A percentile compares a stretch with the other conserved stretches of the same genome.
Evolutionary conservation across 1,284 basidiomycete genomes (phyloP).

Genomic region (Porodaedalea pini): DNA sequence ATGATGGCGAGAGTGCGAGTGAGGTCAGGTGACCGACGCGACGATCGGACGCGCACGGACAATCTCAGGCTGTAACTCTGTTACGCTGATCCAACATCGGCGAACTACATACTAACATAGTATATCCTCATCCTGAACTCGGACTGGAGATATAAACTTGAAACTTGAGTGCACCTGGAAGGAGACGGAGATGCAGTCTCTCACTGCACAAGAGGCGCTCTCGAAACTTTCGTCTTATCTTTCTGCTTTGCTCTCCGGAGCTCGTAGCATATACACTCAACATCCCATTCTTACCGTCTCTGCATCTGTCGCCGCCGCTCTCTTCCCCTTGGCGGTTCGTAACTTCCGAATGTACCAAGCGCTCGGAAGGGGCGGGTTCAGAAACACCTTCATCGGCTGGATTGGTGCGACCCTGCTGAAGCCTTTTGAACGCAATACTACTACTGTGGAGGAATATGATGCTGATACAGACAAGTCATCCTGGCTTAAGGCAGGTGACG

Average conservation of each 20-base stretch:
- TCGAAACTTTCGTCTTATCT: too few relatives aligned
- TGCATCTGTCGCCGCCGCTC: not conserved
- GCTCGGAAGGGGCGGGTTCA: slow-evolving; percentile 25
- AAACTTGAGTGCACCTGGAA: too few relatives aligned
- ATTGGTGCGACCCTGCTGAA: slow-evolving; percentile 22
- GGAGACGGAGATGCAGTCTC: too few relatives aligned
- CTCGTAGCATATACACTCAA: too few relatives aligned
- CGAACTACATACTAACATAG: too few relatives aligned
- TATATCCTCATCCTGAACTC: too few relatives aligned
- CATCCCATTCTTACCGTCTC: too few relatives aligned
- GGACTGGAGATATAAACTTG: too few relatives aligned
- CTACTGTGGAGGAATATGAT: slow-evolving; percentile 24
- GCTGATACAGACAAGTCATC: slow-evolving; percentile 22
- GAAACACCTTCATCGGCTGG: slow-evolving; percentile 28
- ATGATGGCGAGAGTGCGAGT: not conserved
- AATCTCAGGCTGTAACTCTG: not conserved
- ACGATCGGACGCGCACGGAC: too few relatives aligned
- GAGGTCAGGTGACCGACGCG: not conserved
- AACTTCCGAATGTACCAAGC: slow-evolving; percentile 25
- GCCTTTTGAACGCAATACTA: slow-evolving; percentile 25
- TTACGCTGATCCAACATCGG: not conserved
- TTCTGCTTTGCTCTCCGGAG: too few relatives aligned
- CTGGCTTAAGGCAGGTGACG: slow-evolving; percentile 22
- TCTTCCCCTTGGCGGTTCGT: slow-evolving; percentile 5
- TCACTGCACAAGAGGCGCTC: too few relatives aligned